A percentile compares a stretch with the other conserved stretches of the same genome.
phyloP scores from a whole-genome alignment of 2,329 filamentous ascomycete species.

The Domatiomyces globalis region DNA sequence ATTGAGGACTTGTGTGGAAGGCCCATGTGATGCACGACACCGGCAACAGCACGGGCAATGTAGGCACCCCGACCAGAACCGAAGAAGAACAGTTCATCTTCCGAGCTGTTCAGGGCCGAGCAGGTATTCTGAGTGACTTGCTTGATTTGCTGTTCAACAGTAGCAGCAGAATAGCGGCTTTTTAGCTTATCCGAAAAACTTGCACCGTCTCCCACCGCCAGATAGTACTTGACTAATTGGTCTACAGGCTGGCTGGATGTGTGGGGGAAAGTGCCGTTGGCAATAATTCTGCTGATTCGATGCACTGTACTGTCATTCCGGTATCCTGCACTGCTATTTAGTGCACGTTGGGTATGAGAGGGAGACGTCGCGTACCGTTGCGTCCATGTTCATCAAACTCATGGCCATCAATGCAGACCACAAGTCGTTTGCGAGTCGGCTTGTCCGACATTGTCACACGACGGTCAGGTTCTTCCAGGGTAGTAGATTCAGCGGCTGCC shows the following conservation, averaged over 20 bases:
- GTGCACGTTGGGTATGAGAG: background rate
- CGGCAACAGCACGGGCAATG: constrained; percentile 28
- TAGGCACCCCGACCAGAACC: constrained; percentile 30
- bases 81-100: constrained; percentile 30
- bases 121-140: constrained; percentile 10
- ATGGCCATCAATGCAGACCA: background rate
- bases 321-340: constrained; percentile 1
- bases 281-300: constrained; percentile 9
- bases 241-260: constrained; percentile 5
- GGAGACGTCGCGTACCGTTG: background rate
- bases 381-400: background rate
- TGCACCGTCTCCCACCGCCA: constrained; percentile 7
- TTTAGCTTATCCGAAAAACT: constrained; percentile 10
- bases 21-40: constrained; percentile 26
- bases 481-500: too few species aligned
- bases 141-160: constrained; percentile 14
- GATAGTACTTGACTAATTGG: constrained; percentile 14
- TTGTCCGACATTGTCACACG: background rate
- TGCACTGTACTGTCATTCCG: constrained; percentile 11
- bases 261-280: constrained; percentile 6
- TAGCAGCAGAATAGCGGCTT: constrained; percentile 1
- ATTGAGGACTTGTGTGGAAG: constrained; percentile 2
- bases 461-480: too few species aligned
- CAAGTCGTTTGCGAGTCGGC: background rate
- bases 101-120: constrained; percentile 8